A percentile compares a stretch with the other conserved stretches of the same genome.
Evolutionary conservation across 1,139 yeast genomes (phyloP).

Genomic region (Geotrichum candidum): DNA sequence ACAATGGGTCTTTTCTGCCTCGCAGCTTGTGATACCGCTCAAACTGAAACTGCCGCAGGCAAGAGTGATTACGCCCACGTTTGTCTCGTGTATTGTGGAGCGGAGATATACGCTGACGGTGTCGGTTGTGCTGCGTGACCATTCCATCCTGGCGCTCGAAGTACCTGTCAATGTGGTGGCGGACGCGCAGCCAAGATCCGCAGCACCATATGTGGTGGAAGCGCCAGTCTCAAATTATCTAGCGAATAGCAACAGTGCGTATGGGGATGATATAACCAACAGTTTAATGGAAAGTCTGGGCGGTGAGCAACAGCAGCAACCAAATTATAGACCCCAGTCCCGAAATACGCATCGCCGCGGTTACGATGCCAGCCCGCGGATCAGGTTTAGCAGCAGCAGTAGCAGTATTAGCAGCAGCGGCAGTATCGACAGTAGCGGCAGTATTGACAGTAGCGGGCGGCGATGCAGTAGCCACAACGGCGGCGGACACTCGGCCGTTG

Average conservation of each 20-base stretch:
- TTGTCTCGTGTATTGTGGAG: conserved; percentile 4
- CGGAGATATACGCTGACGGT: conserved; percentile 1
- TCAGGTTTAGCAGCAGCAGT: background rate
- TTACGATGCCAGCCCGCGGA: background rate
- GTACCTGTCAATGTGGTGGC: conserved; percentile 2
- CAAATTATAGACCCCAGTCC: background rate
- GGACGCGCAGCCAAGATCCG: background rate
- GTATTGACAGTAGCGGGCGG: background rate
- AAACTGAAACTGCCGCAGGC: background rate
- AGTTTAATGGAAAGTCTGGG: background rate
- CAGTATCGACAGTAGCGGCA: background rate
- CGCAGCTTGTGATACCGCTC: background rate
- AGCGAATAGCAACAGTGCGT: background rate
- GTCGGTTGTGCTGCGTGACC: background rate
- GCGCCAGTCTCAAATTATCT: background rate
- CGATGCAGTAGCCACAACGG: background rate
- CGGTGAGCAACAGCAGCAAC: background rate
- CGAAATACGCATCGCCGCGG: background rate
- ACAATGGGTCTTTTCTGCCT: background rate
- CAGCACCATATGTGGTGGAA: background rate
- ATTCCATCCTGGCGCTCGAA: background rate
- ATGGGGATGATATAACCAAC: background rate
- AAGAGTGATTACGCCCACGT: conserved; percentile 1
- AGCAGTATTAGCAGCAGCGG: background rate
- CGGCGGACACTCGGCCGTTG: background rate